phyloP scores from a whole-genome alignment of 306 rosid genomes.

The Leucaena leucocephala region DNA sequence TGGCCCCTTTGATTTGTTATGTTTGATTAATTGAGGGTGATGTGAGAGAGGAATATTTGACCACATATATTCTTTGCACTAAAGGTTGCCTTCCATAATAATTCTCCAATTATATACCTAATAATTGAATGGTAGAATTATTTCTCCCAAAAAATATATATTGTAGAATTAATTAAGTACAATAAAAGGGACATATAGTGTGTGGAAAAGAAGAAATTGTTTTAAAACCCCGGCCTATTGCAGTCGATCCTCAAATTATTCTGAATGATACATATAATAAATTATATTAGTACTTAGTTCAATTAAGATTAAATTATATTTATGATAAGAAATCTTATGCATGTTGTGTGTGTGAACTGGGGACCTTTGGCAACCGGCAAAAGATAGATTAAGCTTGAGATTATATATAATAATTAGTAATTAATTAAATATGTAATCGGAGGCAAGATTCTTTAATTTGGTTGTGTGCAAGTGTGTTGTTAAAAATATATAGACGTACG shows the following conservation, averaged over 20 bases:
- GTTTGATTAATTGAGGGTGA: constrained; percentile 10
- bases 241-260: background rate
- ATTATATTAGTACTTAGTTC: background rate
- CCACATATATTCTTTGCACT: constrained; percentile 22
- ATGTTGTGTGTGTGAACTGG: background rate
- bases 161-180: background rate
- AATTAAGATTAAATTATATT: background rate
- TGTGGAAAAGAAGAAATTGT: background rate
- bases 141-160: background rate
- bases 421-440: constrained; percentile 23
- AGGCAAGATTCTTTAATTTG: constrained; percentile 40
- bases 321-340: background rate
- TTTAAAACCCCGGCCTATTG: background rate
- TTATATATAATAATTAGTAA: background rate
- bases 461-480: constrained; percentile 30
- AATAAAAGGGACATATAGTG: too few species aligned
- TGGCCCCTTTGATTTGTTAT: background rate
- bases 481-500: background rate
- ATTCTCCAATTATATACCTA: background rate
- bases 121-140: background rate
- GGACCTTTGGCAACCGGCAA: constrained; percentile 28
- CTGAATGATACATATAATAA: background rate
- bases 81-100: constrained; percentile 10
- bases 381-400: background rate
- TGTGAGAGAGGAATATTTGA: constrained; percentile 27